Evolutionary conservation across 2,329 filamentous ascomycete genomes (phyloP), one percentile per base, ranked within the genome.

Genomic region (Cordyceps farinosa): DNA sequence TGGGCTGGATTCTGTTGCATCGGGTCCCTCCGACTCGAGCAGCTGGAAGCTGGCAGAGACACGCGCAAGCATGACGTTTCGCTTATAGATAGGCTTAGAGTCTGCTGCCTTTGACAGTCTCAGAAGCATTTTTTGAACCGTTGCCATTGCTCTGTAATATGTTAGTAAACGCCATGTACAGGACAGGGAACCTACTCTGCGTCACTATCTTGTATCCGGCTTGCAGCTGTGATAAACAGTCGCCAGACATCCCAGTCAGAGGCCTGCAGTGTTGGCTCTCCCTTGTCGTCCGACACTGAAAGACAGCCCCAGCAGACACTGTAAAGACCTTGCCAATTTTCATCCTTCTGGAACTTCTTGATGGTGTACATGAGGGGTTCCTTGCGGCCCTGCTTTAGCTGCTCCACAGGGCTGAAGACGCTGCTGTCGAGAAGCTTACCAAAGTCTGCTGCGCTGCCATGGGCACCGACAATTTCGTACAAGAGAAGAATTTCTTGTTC

Each of bases 401-500:
- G 80, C 27, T 70, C 69, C 3, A 79, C 67, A 0, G 80, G 80
- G 0, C 77, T 77, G 9, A 82, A 75, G 0, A 75, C 66, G 0
- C 76, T 71, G 50, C 79, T 78, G 3, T 69, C 63, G 0, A 79
- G 68, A 8, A 78, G 71, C 44, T 77, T 77, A 1, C 76, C 65
- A 63, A 77, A 78, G 50, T 82, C 80, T 0, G 75, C 76, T 0
- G 71, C 68, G 1, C 74, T 75, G 0, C 78, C 80, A 10, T 82
- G 79, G 4, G 73, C 74, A 36, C 78, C 75, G 0, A 82, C 69
- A 29, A 84, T 75, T 1, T 79, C 75, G 65, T 82, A 84, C 22
- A 82, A 76, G 2, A 84, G 74, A 0, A 81, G 72, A 2, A 82
- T 76, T 65, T 84, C 82, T 63, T 84, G 79, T 64, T 84, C 82